A percentile compares a stretch with the other conserved stretches of the same genome.
phyloP scores from a whole-genome alignment of 768 basidiomycete species.

The Butyriboletus loyo region DNA sequence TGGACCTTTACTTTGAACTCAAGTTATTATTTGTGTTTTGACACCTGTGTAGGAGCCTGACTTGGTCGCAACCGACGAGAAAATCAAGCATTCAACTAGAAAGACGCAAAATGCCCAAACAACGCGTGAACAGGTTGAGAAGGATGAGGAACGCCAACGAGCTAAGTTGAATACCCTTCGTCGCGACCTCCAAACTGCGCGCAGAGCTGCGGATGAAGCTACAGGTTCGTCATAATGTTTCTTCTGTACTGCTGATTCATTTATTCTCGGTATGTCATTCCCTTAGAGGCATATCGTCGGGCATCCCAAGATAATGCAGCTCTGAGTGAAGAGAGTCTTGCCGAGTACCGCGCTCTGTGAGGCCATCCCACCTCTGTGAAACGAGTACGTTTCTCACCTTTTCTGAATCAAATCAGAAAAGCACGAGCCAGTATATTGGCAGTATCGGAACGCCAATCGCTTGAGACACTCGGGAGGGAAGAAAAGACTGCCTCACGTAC shows the following conservation, averaged over 20 bases:
- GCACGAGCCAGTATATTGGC: conserved; percentile 74
- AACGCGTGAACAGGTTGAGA: conserved; percentile 58
- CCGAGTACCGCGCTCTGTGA: conserved; percentile 60
- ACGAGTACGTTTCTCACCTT: conserved; percentile 1
- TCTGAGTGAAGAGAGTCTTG: conserved; percentile 77
- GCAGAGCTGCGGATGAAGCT: conserved; percentile 69
- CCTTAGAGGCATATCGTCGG: conserved; percentile 68
- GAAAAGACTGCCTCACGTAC: conserved; percentile 70
- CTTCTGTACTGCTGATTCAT: not conserved
- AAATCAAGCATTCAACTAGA: conserved; percentile 80
- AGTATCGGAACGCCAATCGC: conserved; percentile 80
- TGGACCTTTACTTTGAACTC: not conserved
- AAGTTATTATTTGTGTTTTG: not conserved
- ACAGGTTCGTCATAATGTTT: conserved; percentile 51
- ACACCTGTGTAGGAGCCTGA: conserved; percentile 66
- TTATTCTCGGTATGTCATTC: conserved; percentile 8
- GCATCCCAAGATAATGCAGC: conserved; percentile 73
- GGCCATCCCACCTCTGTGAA: not conserved
- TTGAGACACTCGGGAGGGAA: conserved; percentile 79
- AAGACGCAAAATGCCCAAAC: conserved; percentile 71
- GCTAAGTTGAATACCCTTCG: conserved; percentile 53
- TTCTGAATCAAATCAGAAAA: conserved; percentile 50
- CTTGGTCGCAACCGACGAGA: conserved; percentile 78
- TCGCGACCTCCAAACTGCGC: conserved; percentile 64
- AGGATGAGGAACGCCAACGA: conserved; percentile 52